Base-by-base conservation (phyloP, 306 rosid species). In the Dryas alaskensis region DNA sequence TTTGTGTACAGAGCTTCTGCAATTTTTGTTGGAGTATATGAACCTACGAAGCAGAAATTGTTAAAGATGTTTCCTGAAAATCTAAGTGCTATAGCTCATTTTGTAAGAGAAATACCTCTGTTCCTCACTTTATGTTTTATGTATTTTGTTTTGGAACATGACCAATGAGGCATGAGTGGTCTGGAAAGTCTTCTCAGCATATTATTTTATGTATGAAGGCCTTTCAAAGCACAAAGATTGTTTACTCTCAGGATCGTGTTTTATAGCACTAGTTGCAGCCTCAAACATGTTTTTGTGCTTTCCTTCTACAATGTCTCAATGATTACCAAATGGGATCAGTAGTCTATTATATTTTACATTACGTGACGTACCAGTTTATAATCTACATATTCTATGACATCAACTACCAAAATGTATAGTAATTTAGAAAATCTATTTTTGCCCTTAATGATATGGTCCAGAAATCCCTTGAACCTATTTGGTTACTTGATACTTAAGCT, bases 11-110 rank as follows among this genome's bases (percentile, higher is more conserved):
- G 98, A 87, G 98, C 98, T 19, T 93, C 97, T 65, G 98, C 98
- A 75, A 61, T 93, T 63, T 93, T 93, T 81, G 89, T 93, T 68
- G 98, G 98, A 75, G 92, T 91, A 52, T 93, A 93, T 80, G 98
- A 93, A 75, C 97, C 98, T 77, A 69, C 92, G 11, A 93, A 93
- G 90, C 92, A 93, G 85, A 93, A 89, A 81, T 65, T 93, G 79
- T 80, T 91, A 67, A 80, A 79, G 89, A 81, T 83, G 71, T 73
- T 93, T 81, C 98, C 98, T 22, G 98, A 89, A 77, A 89, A 86
- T 74, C 84, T 93, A 67, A 86, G 92, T 70, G 97, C 98, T 31
- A 66, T 92, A 61, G 91, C 97, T 77, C 98, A 91, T 83, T 81
- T 93, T 67, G 98, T 93, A 91, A 86, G 96, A 77, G 61, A 73